Evolutionary conservation across 2,329 filamentous ascomycete genomes (phyloP), one percentile per base, ranked within the genome.

Genomic region (Zymoseptoria ardabiliae): DNA sequence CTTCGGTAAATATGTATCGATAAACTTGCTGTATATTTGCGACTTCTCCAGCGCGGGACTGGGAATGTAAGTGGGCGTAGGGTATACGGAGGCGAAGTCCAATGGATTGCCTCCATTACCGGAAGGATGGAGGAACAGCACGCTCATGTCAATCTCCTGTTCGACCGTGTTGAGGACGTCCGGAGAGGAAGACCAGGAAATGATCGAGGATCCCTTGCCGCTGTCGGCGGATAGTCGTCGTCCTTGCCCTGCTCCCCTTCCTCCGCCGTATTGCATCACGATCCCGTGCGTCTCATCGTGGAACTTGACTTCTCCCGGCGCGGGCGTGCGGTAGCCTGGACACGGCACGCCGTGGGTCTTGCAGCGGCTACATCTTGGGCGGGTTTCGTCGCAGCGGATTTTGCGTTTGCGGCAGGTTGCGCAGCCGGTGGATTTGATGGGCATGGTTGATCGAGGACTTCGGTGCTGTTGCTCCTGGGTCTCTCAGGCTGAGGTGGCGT

Each of bases 361-460:
- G 62, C 70, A 72, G 20, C 68, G 65, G 51, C 66, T 59, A 58
- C 70, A 72, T 13, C 58, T 58, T 19, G 70, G 70, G 10, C 70
- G 63, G 9, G 54, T 63, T 54, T 69, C 66, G 57, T 72, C 70
- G 59, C 70, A 72, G 41, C 69, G 63, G 45, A 72, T 69, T 58
- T 72, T 72, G 20, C 70, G 63, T 57, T 68, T 68, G 35, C 70
- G 63, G 54, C 70, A 72, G 19, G 62, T 69, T 9, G 57, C 64
- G 60, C 70, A 72, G 54, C 70, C 70, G 9, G 69, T 61, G 20
- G 69, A 71, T 52, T 68, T 68, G 48, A 62, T 59, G 7, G 70
- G 69, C 70, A 72, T 72, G 50, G 17, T n/a, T 17, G 35, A 45
- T 17, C 11, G 11, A 17, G 35, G 13, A 2, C 13, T 45, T 17